phyloP scores from a whole-genome alignment of 192 early-diverging fungal genomes.

The Phycomyces nitens region DNA sequence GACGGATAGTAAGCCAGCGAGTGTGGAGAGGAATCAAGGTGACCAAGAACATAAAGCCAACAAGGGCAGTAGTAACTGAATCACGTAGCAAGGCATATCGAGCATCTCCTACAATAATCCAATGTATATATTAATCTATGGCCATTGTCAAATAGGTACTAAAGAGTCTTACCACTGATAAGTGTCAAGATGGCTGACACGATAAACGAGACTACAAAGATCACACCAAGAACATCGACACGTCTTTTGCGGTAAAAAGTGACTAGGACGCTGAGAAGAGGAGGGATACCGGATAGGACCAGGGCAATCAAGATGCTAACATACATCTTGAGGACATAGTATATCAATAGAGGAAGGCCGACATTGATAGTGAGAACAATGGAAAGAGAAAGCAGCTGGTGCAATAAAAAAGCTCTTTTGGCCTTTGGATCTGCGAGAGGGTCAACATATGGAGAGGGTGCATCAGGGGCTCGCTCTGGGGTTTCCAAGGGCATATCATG shows the following conservation, averaged over 20 bases:
- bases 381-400: conserved; percentile 3
- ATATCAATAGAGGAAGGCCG: conserved; percentile 25
- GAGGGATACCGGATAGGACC: conserved; percentile 41
- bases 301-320: conserved; percentile 27
- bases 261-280: conserved; percentile 25
- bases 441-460: too few relatives aligned
- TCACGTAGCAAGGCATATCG: conserved; percentile 39
- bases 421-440: background rate
- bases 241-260: conserved; percentile 22
- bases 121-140: conserved; percentile 4
- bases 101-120: conserved; percentile 23
- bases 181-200: conserved; percentile 37
- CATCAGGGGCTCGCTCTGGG: too few relatives aligned
- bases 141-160: too few relatives aligned
- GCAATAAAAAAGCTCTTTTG: background rate
- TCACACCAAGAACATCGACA: conserved; percentile 33
- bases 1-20: conserved; percentile 27
- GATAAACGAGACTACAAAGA: conserved; percentile 38
- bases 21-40: conserved; percentile 38
- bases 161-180: conserved; percentile 18
- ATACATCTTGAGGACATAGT: conserved; percentile 30
- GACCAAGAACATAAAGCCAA: conserved; percentile 34
- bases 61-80: conserved; percentile 33
- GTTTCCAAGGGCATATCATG: too few relatives aligned
- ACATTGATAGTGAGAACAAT: conserved; percentile 22